A percentile compares a stretch with the other conserved stretches of the same genome.
These are phyloP conservation scores for Blepharisma undulans DNA, from an alignment of 169 alveolate species.

Conservation along the genomic window DNA sequence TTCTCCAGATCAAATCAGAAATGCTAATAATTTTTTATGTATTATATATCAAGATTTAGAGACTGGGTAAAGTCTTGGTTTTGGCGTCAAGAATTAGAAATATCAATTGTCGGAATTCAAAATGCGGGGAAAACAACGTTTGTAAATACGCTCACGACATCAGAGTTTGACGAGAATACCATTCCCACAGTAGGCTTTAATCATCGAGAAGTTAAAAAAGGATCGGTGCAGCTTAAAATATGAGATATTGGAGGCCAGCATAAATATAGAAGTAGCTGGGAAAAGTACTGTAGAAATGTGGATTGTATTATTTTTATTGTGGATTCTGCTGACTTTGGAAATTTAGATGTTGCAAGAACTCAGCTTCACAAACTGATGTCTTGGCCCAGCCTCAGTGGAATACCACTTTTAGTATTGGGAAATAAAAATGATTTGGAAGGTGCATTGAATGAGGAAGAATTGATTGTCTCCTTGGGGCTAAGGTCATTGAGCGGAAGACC, in stretches of 20 bases:
- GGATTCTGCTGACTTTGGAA: slow-evolving; percentile 76
- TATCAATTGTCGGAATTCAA: slow-evolving; percentile 71
- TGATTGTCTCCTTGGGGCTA: slow-evolving; percentile 61
- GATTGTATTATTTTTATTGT: slow-evolving; percentile 74
- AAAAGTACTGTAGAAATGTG: slow-evolving; percentile 74
- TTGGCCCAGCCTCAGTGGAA: slow-evolving; percentile 72
- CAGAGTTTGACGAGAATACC: slow-evolving; percentile 77
- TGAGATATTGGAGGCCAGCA: slow-evolving; percentile 84
- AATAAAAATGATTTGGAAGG: slow-evolving; percentile 74
- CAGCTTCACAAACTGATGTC: slow-evolving; percentile 59
- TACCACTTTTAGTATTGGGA: slow-evolving; percentile 75
- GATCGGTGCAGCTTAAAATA: slow-evolving; percentile 61
- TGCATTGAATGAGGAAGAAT: slow-evolving; percentile 71
- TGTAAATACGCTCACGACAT: slow-evolving; percentile 70
- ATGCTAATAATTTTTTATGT: not conserved
- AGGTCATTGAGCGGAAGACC: slow-evolving; percentile 59
- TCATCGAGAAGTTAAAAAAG: slow-evolving; percentile 63
- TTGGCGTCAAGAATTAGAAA: slow-evolving; percentile 67
- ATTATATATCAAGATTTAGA: slow-evolving; percentile 34
- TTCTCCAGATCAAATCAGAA: not conserved
- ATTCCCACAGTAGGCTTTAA: slow-evolving; percentile 78
- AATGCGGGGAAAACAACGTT: slow-evolving; percentile 81
- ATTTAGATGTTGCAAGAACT: slow-evolving; percentile 68
- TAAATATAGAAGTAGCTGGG: slow-evolving; percentile 78
- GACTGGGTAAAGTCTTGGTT: slow-evolving; percentile 55